Evolutionary conservation across 208 protist genomes (phyloP), one percentile per base, ranked within the genome.

Genomic region (Trypanosoma grayi): DNA sequence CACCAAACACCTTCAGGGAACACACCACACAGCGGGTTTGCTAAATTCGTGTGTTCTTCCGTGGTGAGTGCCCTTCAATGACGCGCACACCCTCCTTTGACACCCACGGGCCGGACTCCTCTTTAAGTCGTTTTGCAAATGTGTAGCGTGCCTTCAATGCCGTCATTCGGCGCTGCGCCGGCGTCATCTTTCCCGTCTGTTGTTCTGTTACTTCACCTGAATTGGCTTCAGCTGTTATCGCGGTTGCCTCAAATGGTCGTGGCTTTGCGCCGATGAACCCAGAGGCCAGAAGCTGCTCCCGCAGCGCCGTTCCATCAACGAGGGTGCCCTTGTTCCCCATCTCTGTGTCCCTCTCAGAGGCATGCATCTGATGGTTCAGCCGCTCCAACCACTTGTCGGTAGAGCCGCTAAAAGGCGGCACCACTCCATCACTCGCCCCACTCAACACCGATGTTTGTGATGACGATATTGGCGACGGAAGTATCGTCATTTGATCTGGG

Each of bases 71-170:
- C 0, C 87, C 87, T 24, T 78, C 74, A 57, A 94, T 83, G 10
- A 91, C 68, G 10, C 60, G 70, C 31, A 79, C 73, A 50, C 83
- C 80, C 0, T 57, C 66, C 10, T 57, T 53, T 8, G 52, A 48
- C 4, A 46, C 58, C 51, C 30, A 61, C 43, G 59, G 56, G 4
- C 28, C 36, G 36, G 40, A 53, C 50, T 66, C 65, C 0, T 66
- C 71, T 52, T 81, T 77, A 13, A 85, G 52, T 43, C 57, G 44
- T 53, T 90, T 72, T 0, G 81, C 80, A 36, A 87, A 70, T 13
- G 77, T 72, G 55, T 92, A 81, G 18, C 88, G 84, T 2, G 80
- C 75, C 66, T 94, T 94, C 10, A 94, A 71, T 13, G 88, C 88
- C 0, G 54, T 61, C 47, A 94, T 46, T 2, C 84, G 76, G 8